Base-by-base conservation (phyloP, 1,284 basidiomycete genomes). In the Trichosporon faecale region DNA sequence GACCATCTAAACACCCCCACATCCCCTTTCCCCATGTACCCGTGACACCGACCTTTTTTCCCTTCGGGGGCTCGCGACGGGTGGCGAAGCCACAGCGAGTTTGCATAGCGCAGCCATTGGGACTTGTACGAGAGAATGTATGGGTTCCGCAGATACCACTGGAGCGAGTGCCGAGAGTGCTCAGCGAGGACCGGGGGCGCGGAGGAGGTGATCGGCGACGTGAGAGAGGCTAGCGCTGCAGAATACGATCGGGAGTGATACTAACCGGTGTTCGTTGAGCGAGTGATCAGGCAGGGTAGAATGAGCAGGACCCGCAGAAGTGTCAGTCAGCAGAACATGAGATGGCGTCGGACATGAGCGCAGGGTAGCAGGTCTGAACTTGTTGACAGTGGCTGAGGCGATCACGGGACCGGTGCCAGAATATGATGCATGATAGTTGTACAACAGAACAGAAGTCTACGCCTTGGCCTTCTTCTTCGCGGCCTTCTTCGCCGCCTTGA, bases 1-100 rank as follows among this genome's bases (percentile, higher is more conserved):
- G 72, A 83, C 73, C 80, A 84, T 84, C 79, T 84, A 84, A 80
- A 73, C 72, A 61, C 57, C 57, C 57, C 57, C 57, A 12, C 49
- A 52, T 52, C 49, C 49, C 29, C 29, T 61, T 18, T 61, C 27
- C 57, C 40, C 40, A 44, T 31, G 66, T 68, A 55, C 31, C 57
- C 27, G 27, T 61, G 27, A 61, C 57, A 61, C 57, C 35, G 63
- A 66, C 63, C 29, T 40, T 46, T 27, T 25, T 60, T 37, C 66
- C 57, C 61, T 21, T 33, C 57, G 29, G 37, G 57, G 57, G 27
- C 29, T 61, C 37, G 16, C 69, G 52, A 37, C 49, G 49, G 49
- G 18, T 52, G 18, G 49, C 49, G 49, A 52, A 52, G 49, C 49
- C 65, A 37, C 35, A 63, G 65, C 25, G 33, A 29, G 66, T 65